phyloP scores from a whole-genome alignment of 2,329 filamentous ascomycete genomes.

The Pleoardoris graminearum region DNA sequence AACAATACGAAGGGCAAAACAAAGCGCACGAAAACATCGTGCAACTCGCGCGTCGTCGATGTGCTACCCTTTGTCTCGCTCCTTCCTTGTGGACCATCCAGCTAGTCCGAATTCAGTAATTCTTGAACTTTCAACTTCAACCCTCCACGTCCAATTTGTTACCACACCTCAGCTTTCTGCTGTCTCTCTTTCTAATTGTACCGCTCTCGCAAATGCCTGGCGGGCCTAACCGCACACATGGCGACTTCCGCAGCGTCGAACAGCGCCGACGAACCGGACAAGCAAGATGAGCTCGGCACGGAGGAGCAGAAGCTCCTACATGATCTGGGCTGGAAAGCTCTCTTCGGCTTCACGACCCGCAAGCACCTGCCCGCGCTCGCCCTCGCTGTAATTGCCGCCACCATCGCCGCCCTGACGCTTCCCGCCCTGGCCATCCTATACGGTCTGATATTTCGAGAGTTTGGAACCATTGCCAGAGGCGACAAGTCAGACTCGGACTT shows the following conservation, averaged over 20 bases:
- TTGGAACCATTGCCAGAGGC: slow-evolving; percentile 67
- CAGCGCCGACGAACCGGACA: slow-evolving; percentile 18
- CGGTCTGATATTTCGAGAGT: slow-evolving; percentile 73
- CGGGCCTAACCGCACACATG: slow-evolving; percentile 13
- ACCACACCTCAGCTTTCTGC: background rate
- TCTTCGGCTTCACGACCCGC: slow-evolving; percentile 74
- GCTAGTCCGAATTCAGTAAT: slow-evolving; percentile 25
- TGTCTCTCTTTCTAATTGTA: background rate
- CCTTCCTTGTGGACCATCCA: background rate
- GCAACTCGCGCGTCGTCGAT: slow-evolving; percentile 1
- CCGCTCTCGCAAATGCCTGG: background rate
- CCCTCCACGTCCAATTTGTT: background rate
- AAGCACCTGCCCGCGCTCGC: slow-evolving; percentile 61
- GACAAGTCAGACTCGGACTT: slow-evolving; percentile 55
- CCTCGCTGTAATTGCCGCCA: slow-evolving; percentile 59
- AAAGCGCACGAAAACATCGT: slow-evolving; percentile 18
- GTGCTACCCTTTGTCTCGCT: background rate
- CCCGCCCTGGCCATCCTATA: slow-evolving; percentile 71
- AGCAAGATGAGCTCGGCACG: slow-evolving; percentile 12
- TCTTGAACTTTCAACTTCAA: background rate
- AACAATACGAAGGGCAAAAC: slow-evolving; percentile 42
- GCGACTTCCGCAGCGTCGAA: slow-evolving; percentile 17
- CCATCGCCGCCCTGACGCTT: slow-evolving; percentile 63
- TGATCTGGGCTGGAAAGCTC: slow-evolving; percentile 52
- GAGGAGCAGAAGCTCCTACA: slow-evolving; percentile 27